phyloP scores from a whole-genome alignment of 345 rosid genomes.

The Nasturtium officinale region DNA sequence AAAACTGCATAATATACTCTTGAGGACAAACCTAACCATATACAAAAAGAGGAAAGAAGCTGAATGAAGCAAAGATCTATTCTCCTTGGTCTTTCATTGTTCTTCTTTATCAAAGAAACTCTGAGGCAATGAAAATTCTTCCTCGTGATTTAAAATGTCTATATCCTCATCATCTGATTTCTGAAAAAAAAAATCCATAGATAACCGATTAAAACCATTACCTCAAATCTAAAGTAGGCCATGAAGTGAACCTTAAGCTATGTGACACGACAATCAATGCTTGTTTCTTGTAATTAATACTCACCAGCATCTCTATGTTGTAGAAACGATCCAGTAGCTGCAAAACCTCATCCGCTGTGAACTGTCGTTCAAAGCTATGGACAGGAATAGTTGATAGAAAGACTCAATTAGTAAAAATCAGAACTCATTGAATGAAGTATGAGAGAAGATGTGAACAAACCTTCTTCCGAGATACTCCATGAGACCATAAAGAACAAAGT shows the following conservation, averaged over 20 bases:
- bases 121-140: constrained; percentile 86
- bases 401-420: background rate
- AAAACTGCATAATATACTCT: constrained; percentile 20
- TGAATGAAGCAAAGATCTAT: constrained; percentile 4
- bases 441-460: constrained; percentile 46
- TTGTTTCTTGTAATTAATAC: constrained; percentile 4
- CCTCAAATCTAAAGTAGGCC: background rate
- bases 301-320: constrained; percentile 94
- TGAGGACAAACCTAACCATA: constrained; percentile 19
- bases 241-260: background rate
- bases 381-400: constrained; percentile 18
- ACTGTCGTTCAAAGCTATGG: constrained; percentile 76
- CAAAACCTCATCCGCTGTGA: constrained; percentile 89
- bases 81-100: constrained; percentile 29
- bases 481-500: constrained; percentile 88
- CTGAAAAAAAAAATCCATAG: constrained; percentile 46
- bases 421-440: constrained; percentile 12
- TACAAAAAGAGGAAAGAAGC: constrained; percentile 15
- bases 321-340: constrained; percentile 92
- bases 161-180: constrained; percentile 89
- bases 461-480: constrained; percentile 90
- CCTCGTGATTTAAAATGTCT: constrained; percentile 80
- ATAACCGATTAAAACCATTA: background rate
- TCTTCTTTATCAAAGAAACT: constrained; percentile 88
- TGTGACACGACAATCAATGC: background rate